These are phyloP conservation scores for Mercurialis annua DNA, from an alignment of 345 rosid genomes.

Conservation along the genomic window DNA sequence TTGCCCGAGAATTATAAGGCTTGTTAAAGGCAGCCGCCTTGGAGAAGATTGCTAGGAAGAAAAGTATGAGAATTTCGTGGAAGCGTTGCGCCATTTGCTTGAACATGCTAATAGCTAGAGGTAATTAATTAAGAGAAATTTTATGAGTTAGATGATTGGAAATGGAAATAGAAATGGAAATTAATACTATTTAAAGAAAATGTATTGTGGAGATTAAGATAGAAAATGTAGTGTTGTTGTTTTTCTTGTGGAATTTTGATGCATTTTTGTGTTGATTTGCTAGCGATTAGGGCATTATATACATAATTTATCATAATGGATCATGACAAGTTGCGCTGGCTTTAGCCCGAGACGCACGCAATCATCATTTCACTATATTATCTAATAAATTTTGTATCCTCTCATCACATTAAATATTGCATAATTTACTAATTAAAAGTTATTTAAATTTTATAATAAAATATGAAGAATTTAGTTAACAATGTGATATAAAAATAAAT, in stretches of 20 bases:
- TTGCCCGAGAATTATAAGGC: constrained; percentile 1
- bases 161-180: no score
- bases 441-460: no score
- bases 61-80: constrained; percentile 25
- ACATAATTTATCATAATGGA: neutral
- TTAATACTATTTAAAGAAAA: no score
- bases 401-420: no score
- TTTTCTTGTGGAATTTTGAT: neutral
- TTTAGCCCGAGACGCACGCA: neutral
- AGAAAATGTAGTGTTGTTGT: neutral
- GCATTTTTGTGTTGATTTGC: neutral
- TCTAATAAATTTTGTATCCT: no score
- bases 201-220: neutral
- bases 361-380: neutral
- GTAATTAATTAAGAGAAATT: no score
- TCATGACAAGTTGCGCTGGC: neutral
- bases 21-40: constrained; percentile 17
- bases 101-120: constrained; percentile 13
- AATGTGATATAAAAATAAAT: no score
- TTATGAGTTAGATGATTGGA: neutral
- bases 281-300: no score
- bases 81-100: constrained; percentile 34
- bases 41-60: constrained; percentile 34
- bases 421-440: no score
- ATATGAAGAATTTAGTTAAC: no score